Percentiles rank a stretch among this genome's conserved stretches.
Evolutionary conservation across 257 asterid species (phyloP).

Genomic region (Gentiana macrophylla): DNA sequence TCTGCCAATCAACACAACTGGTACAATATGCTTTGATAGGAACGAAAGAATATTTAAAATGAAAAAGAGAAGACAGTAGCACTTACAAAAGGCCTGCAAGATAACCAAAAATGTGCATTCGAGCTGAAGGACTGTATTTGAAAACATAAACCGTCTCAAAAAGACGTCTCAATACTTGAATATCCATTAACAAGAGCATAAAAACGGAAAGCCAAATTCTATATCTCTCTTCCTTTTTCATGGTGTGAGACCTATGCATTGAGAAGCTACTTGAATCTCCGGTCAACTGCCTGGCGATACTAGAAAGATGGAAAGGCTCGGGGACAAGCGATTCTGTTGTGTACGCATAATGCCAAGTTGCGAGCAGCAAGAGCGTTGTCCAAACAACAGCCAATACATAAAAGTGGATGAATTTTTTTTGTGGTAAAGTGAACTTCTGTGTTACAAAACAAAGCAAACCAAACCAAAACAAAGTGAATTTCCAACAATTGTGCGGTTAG

Average conservation of each 20-base stretch:
- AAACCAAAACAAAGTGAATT: no score
- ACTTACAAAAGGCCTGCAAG: constrained; percentile 70
- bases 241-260: constrained; percentile 21
- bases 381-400: constrained; percentile 57
- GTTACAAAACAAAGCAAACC: not conserved
- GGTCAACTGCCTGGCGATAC: constrained; percentile 52
- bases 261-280: constrained; percentile 49
- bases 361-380: constrained; percentile 55
- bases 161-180: constrained; percentile 74
- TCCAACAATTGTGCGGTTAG: no score
- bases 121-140: constrained; percentile 75
- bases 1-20: not conserved
- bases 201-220: constrained; percentile 57
- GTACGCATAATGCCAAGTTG: constrained; percentile 65
- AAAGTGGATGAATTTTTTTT: constrained; percentile 74
- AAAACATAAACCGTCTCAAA: constrained; percentile 68
- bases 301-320: constrained; percentile 34
- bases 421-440: constrained; percentile 79
- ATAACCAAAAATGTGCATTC: constrained; percentile 74
- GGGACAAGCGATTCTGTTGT: constrained; percentile 31
- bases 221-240: constrained; percentile 24
- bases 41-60: not conserved
- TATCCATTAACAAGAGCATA: constrained; percentile 74
- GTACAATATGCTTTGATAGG: not conserved
- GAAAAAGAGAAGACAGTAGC: not conserved